phyloP scores from a whole-genome alignment of 2,329 filamentous ascomycete species.

The Thielaviopsis euricoi region DNA sequence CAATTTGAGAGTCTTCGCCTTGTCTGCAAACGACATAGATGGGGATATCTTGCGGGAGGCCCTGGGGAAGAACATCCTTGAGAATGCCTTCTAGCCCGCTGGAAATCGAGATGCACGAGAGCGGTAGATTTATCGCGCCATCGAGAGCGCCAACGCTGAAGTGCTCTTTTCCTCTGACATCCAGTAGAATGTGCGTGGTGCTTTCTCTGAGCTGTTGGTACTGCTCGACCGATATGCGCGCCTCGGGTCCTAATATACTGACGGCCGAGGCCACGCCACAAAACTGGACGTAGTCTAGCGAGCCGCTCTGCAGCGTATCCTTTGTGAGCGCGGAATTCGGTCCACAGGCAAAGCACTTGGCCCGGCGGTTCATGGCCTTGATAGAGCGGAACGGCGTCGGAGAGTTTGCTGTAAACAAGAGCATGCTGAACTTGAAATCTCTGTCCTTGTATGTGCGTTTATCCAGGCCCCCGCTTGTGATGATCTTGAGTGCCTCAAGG shows the following conservation, averaged over 20 bases:
- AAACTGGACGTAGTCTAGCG: constrained; percentile 71
- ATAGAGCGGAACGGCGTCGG: constrained; percentile 51
- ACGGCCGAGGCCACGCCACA: constrained; percentile 50
- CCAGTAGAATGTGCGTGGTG: constrained; percentile 45
- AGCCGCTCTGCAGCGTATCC: constrained; percentile 44
- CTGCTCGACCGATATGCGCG: constrained; percentile 49
- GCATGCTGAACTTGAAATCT: constrained; percentile 17
- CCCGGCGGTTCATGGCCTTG: constrained; percentile 50
- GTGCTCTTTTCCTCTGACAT: constrained; percentile 72
- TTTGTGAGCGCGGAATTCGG: constrained; percentile 42
- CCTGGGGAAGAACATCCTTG: constrained; percentile 23
- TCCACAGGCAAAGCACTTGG: constrained; percentile 64
- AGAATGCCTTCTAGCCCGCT: constrained; percentile 12
- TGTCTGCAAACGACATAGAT: constrained; percentile 60
- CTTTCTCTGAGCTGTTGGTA: constrained; percentile 25
- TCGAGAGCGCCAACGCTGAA: constrained; percentile 65
- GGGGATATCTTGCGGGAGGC: constrained; percentile 27
- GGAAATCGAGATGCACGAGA: constrained; percentile 35
- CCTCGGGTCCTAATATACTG: constrained; percentile 39
- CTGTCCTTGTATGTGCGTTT: neutral
- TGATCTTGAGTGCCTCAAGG: constrained; percentile 72
- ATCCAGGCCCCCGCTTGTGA: constrained; percentile 29
- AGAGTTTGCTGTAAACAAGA: constrained; percentile 32
- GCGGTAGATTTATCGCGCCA: constrained; percentile 56
- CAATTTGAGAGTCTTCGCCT: constrained; percentile 65